Percentiles rank a stretch among this genome's conserved stretches.
phyloP scores from a whole-genome alignment of 305 asterid species.

The Fraxinus greggii region DNA sequence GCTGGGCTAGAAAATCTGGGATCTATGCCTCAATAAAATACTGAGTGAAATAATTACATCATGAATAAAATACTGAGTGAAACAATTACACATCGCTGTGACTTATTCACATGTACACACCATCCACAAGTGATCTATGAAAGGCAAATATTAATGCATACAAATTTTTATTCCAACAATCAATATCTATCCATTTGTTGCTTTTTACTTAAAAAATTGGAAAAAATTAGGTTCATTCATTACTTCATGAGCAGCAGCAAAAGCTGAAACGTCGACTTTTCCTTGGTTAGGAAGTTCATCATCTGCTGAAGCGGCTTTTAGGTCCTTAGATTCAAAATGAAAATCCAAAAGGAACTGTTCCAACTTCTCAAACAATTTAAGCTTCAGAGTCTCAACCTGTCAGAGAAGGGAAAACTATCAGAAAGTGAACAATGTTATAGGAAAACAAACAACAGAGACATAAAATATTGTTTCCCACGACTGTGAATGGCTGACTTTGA shows the following conservation, averaged over 20 bases:
- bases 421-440: slow-evolving; percentile 14
- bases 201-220: not conserved
- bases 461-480: slow-evolving; percentile 3
- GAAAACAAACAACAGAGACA: slow-evolving; percentile 4
- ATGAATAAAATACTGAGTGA: not conserved
- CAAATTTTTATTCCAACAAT: slow-evolving; percentile 6
- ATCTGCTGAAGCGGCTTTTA: slow-evolving; percentile 40
- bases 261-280: slow-evolving; percentile 36
- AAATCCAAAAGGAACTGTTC: slow-evolving; percentile 89
- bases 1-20: not conserved
- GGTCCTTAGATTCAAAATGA: slow-evolving; percentile 64
- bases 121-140: slow-evolving; percentile 10
- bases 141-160: not conserved
- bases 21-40: slow-evolving; percentile 7
- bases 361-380: slow-evolving; percentile 83
- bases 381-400: slow-evolving; percentile 89
- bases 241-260: slow-evolving; percentile 71
- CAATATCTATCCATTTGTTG: slow-evolving; percentile 6
- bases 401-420: slow-evolving; percentile 31
- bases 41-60: not conserved
- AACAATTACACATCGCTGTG: not conserved
- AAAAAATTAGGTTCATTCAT: slow-evolving; percentile 22
- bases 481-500: not conserved
- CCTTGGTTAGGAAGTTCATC: slow-evolving; percentile 45
- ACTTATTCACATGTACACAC: not conserved